Evolutionary conservation across 1,284 basidiomycete species (phyloP), one percentile per base, ranked within the genome.

Genomic region (Erythrobasidium hasegawianum): DNA sequence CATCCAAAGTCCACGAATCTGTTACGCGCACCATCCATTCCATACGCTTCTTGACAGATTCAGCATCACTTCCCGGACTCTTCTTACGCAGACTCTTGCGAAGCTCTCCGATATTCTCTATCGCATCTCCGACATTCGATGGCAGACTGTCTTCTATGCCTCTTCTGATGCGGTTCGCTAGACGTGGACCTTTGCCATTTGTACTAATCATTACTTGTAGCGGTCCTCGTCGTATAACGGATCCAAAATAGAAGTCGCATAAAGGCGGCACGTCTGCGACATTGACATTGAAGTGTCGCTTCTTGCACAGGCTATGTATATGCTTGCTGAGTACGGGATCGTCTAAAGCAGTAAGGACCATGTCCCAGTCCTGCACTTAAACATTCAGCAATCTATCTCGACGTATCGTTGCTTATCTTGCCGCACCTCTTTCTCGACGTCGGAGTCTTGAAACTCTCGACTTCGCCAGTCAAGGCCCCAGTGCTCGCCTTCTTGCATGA

Each of bases 161-260:
- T 70, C 83, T 81, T 68, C 88, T 84, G 53, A 97, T 85, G 72
- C 95, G 81, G 68, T 87, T 88, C 5, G 95, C 92, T 70, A 97
- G 82, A 76, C 90, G 88, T 8, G 96, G 96, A 2, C 92, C 91
- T 72, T 89, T 87, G 26, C 96, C 96, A 64, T 90, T 91, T 1
- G 96, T 98, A 9, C 91, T 95, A 47, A 98, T 87, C 88, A 97
- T 88, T 72, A 97, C 86, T 79, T 97, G 93, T 41, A 98, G 79
- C 0, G 94, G 91, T 0, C 95, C 94, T 69, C 87, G 84, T 40
- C 91, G 86, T 67, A 97, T 87, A 76, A 94, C 88, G 0, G 90
- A 89, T 52, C 96, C 96, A 79, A 98, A 98, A 81, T 96, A 98
- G 76, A 98, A 98, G 79, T 98, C 95, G 81, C 95, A 98, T 65